Base-by-base conservation (phyloP, 176 grass and related monocot species). In the Otatea glauca region DNA sequence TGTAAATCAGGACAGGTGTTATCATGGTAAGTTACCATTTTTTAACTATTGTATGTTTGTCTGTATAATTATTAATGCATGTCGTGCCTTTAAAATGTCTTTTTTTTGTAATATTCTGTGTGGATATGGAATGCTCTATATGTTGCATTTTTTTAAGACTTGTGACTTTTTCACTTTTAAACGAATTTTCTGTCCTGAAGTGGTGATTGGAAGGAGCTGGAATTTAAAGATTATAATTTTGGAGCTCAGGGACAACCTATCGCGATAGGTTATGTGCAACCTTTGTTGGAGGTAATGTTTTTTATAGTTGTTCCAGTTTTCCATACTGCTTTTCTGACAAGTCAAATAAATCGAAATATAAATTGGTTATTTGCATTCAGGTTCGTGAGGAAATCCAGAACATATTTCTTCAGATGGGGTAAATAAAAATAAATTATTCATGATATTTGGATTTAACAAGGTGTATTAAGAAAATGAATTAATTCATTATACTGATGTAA, bases 331-430 rank as follows among this genome's bases (percentile, higher is more conserved):
- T 43, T 74, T 73, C 10, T 79, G 58, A 75, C 54, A 68, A 83
- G 68, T 70, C 27, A 50, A 78, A 68, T 88, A 38, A 48, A 5
- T 27, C 8, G 12, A 38, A 72, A 73, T 83, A 12, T 41, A 49
- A 62, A 25, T 73, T 79, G 70, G 64, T 45, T 35, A 34, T 81
- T 47, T 82, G 54, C 78, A 44, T 72, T 83, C 65, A 98, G 96
- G 93, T 98, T 54, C 89, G 91, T 17, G 93, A 94, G 60, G 87
- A 82, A 75, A 94, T 98, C 56, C 88, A 95, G 70, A 94, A 92
- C 69, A 98, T 98, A 23, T 98, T 98, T 71, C 48, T 95, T 9
- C 83, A 89, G 72, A 95, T 98, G 93, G 96, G 96, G 96, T 98
- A 94, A 87, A 73, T 18, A 25, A 77, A 81, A 51, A 83, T 4